Evolutionary conservation across 805 yeast species (phyloP), one percentile per base, ranked within the genome.

Genomic region (Hanseniaspora occidentalis): DNA sequence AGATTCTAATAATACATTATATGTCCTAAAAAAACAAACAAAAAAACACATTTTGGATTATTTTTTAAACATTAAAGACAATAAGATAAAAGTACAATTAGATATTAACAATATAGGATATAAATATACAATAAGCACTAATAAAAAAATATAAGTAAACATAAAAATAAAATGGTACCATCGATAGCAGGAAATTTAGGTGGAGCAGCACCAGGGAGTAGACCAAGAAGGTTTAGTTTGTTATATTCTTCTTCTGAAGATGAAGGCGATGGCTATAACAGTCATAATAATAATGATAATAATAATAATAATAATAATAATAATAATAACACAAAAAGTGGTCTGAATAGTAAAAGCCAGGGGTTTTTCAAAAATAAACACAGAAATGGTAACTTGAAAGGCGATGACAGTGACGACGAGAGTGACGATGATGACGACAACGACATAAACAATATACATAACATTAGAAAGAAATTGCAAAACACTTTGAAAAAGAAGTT

Each of bases 161-260:
- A 9, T n/a, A 5, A 3, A 14, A 29, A 29, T n/a, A n/a, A n/a
- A n/a, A n/a, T n/a, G n/a, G n/a, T n/a, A n/a, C n/a, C n/a, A n/a
- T n/a, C n/a, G n/a, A n/a, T n/a, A n/a, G n/a, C n/a, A n/a, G n/a
- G n/a, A n/a, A n/a, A n/a, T n/a, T n/a, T n/a, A 18, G 7, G 17
- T 11, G 18, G 13, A 19, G 13, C 27, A 7, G 20, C 24, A 26
- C 27, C 14, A 11, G 23, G 10, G 3, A 22, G 29, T 17, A 54
- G 60, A 42, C 67, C 64, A 36, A 61, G 71, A 52, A 56, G 66
- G 45, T 67, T 67, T 45, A 64, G 70, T 47, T 49, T 67, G 20
- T 53, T 67, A 10, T 67, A 66, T 41, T 65, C 70, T n/a, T 67
- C 67, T 18, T 56, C 58, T 4, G 44, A 42, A n/a, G 41, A 38